These are phyloP conservation scores for Colletotrichum sp. DNA, from an alignment of 2,329 filamentous ascomycete genomes.

Conservation along the genomic window DNA sequence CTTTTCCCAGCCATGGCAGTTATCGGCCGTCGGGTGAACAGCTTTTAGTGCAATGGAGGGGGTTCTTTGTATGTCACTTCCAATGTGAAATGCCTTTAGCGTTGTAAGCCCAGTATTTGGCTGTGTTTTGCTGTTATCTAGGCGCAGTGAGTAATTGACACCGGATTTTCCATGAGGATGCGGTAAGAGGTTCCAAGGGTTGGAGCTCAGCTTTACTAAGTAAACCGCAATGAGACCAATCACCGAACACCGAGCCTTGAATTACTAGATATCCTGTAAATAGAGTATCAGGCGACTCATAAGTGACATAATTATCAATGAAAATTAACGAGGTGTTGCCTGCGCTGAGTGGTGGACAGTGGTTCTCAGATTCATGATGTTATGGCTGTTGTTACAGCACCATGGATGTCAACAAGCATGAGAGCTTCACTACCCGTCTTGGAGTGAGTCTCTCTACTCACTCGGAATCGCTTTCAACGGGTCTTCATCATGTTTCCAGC, in stretches of 20 bases:
- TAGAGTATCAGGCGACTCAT: rapidly evolving
- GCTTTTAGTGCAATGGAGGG: not conserved
- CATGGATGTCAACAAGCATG: not conserved
- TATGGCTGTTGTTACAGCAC: not conserved
- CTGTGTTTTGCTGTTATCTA: not conserved
- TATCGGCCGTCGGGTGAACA: not conserved
- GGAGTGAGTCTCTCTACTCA: not conserved
- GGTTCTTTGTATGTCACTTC: not conserved
- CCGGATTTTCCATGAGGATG: not conserved
- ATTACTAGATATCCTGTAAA: not conserved
- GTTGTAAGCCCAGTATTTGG: not conserved
- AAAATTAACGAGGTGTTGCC: not conserved
- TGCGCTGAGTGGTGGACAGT: not conserved
- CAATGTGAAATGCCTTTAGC: not conserved
- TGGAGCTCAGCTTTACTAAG: not conserved
- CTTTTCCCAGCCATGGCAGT: not conserved
- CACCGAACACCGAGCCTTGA: not conserved
- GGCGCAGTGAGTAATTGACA: not conserved
- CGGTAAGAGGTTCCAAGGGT: not conserved
- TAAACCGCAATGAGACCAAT: not conserved
- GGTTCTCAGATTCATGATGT: not conserved
- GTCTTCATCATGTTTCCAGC: too few relatives aligned
- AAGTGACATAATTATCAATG: rapidly evolving
- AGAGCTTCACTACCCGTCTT: not conserved
- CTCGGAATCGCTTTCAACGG: not conserved